These are phyloP conservation scores for Fonsecaea monophora DNA, from an alignment of 2,329 filamentous ascomycete species.

Conservation along the genomic window DNA sequence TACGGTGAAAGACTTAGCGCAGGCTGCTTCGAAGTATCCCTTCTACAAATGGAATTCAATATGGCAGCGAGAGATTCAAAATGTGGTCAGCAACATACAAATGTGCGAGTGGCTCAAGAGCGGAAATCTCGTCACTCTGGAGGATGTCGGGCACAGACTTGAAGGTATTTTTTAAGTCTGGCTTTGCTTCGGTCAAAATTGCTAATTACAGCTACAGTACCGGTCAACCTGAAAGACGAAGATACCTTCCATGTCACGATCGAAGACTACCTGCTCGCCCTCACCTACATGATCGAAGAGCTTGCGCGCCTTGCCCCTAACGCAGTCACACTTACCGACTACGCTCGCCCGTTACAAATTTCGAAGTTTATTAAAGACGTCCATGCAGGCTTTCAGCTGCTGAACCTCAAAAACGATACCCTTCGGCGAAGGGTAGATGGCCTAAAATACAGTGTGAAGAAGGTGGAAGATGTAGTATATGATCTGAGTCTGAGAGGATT, in stretches of 20 bases:
- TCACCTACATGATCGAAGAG: conserved; percentile 89
- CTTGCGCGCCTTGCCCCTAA: conserved; percentile 84
- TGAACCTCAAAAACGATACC: conserved; percentile 96
- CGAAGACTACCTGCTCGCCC: conserved; percentile 91
- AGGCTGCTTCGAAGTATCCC: conserved; percentile 80
- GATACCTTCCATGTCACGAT: conserved; percentile 95
- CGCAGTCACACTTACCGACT: conserved; percentile 89
- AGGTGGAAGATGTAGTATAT: conserved; percentile 97
- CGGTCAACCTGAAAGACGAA: conserved; percentile 79
- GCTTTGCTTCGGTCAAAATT: neutral
- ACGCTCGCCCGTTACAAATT: conserved; percentile 82
- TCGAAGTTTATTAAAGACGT: conserved; percentile 93
- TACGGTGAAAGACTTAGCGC: conserved; percentile 72
- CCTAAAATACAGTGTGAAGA: conserved; percentile 97
- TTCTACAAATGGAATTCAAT: conserved; percentile 98
- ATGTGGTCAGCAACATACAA: conserved; percentile 78
- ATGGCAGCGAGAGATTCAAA: conserved; percentile 86
- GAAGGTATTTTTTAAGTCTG: conserved; percentile 60
- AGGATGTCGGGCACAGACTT: conserved; percentile 81
- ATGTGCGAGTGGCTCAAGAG: conserved; percentile 61
- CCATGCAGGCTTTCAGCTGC: conserved; percentile 92
- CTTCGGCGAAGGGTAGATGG: conserved; percentile 86
- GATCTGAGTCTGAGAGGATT: conserved; percentile 88
- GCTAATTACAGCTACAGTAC: conserved; percentile 63
- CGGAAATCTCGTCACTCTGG: conserved; percentile 80